Evolutionary conservation across 2,329 filamentous ascomycete species (phyloP), one percentile per base, ranked within the genome.

Genomic region (Cladosporium cucumerinum): DNA sequence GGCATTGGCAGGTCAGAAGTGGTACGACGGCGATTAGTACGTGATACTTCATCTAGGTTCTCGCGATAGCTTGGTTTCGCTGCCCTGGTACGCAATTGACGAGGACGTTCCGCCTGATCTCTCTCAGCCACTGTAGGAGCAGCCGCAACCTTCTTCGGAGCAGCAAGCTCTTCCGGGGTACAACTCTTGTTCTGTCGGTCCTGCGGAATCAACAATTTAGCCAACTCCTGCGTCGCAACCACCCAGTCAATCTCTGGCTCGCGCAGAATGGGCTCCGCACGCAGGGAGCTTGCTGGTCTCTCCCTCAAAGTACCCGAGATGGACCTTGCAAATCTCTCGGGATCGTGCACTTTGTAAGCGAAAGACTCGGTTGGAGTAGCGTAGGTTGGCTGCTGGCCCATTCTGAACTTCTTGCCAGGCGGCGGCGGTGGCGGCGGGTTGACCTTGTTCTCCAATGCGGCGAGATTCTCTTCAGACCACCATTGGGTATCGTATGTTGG

Each of bases 291-390:
- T 73, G 30, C 75, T 10, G 57, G 61, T 3, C 55, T 43, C 30
- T 75, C 72, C 70, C 39, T 78, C 39, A 80, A 78, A 54, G 86
- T 78, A 11, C 83, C 84, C 2, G 89, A 89, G 30, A 87, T 77
- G 68, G 83, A 90, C 30, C 88, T 84, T 49, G 86, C 84, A 68
- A 90, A 81, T 67, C 87, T 89, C 10, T 87, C 80, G 1, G 89
- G 85, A 54, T 90, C 85, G 0, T 90, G 83, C 12, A 92, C 88
- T 77, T 92, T 96, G 26, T 92, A 92, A 1, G 88, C 87, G 49
- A 92, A 98, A 0, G 94, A 91, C 67, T 94, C 90, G 0, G 94
- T 98, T 0, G 93, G 92, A 1, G 93, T 92, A 2, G 87, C 92
- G 77, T 93, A 97, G 1, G 91, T 93, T 1, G 91, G 88, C 10